Evolutionary conservation across 345 rosid genomes (phyloP).

Genomic region (Xanthoceras sorbifolium): DNA sequence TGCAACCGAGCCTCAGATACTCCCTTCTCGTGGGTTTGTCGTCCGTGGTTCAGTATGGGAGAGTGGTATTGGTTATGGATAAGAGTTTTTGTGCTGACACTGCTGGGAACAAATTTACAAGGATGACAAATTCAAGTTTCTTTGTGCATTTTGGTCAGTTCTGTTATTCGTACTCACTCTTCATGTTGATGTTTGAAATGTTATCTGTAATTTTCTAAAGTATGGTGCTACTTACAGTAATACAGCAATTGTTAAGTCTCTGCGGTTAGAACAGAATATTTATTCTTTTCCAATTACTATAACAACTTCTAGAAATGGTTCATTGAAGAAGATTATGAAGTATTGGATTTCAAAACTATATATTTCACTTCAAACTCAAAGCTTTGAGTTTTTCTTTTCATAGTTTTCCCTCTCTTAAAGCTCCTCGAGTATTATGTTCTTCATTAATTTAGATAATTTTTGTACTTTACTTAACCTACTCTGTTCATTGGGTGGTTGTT

Average conservation of each 20-base stretch:
- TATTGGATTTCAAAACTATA: background rate
- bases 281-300: background rate
- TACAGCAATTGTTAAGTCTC: background rate
- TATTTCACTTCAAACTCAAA: background rate
- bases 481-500: slow-evolving; percentile 23
- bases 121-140: slow-evolving; percentile 69
- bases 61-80: slow-evolving; percentile 72
- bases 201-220: background rate
- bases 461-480: slow-evolving; percentile 2
- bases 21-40: slow-evolving; percentile 69
- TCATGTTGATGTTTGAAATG: background rate
- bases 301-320: background rate
- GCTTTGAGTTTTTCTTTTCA: background rate
- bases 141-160: slow-evolving; percentile 76
- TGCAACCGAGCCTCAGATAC: slow-evolving; percentile 62
- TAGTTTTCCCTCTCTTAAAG: background rate
- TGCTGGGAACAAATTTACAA: slow-evolving; percentile 73
- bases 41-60: slow-evolving; percentile 52
- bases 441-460: background rate
- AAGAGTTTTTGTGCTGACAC: slow-evolving; percentile 67
- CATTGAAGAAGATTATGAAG: background rate
- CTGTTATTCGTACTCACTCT: background rate
- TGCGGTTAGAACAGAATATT: background rate
- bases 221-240: background rate
- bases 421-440: background rate